Evolutionary conservation across 306 rosid genomes (phyloP).

Genomic region (Cicer bijugum): DNA sequence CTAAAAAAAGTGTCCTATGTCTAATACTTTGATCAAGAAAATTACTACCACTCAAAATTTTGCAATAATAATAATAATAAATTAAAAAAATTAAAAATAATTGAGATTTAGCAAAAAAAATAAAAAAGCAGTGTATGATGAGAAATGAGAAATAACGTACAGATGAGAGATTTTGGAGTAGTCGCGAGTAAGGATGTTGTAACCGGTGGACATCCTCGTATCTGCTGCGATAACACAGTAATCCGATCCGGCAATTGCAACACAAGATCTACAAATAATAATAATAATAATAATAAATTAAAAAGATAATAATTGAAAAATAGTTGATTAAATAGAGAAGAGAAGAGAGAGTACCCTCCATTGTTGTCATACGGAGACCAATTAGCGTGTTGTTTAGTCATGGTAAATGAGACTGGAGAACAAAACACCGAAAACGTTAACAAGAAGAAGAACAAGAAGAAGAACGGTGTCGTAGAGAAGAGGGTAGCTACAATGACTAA

Average conservation of each 20-base stretch:
- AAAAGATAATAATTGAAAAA: too few species aligned
- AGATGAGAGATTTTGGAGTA: conserved; percentile 18
- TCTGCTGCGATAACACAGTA: conserved; percentile 1
- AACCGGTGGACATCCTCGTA: neutral
- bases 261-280: conserved; percentile 14
- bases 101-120: neutral
- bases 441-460: too few species aligned
- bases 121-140: neutral
- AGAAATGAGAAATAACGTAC: neutral
- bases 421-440: too few species aligned
- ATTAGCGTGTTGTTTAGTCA: conserved; percentile 9
- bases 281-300: neutral
- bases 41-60: neutral
- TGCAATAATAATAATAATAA: neutral
- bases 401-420: neutral
- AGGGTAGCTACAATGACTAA: too few species aligned
- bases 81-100: neutral
- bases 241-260: conserved; percentile 19
- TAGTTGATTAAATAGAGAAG: neutral
- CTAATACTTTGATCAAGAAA: neutral
- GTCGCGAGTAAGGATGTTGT: conserved; percentile 18
- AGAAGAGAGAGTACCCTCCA: conserved; percentile 5
- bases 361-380: conserved; percentile 15
- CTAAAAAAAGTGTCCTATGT: neutral
- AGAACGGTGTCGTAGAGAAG: too few species aligned